A percentile compares a stretch with the other conserved stretches of the same genome.
These are phyloP conservation scores for Spinellus fusiger DNA, from an alignment of 192 early-diverging fungal genomes.

Conservation along the genomic window DNA sequence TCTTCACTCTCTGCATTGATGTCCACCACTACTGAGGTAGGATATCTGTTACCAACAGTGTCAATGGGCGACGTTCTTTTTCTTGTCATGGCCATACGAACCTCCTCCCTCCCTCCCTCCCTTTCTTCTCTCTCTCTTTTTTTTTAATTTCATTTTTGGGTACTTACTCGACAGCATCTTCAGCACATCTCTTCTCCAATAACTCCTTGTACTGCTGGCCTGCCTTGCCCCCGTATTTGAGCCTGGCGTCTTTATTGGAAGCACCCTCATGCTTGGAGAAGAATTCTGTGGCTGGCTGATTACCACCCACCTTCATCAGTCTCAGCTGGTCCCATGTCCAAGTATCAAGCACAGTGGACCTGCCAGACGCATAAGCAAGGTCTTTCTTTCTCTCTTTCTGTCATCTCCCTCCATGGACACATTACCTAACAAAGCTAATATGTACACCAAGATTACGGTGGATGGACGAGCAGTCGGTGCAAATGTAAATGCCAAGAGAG, in stretches of 20 bases:
- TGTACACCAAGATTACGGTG: constrained; percentile 97
- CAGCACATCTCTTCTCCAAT: constrained; percentile 62
- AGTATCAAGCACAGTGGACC: constrained; percentile 83
- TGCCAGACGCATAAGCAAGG: constrained; percentile 15
- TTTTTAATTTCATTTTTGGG: no score
- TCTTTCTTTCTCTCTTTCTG: neutral
- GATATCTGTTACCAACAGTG: no score
- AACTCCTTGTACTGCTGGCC: constrained; percentile 83
- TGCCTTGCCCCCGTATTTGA: constrained; percentile 73
- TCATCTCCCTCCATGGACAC: neutral
- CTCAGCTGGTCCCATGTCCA: constrained; percentile 95
- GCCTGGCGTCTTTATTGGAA: constrained; percentile 68
- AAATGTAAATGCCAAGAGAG: constrained; percentile 91
- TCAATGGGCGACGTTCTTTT: no score
- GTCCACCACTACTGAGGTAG: no score
- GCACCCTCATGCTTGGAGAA: constrained; percentile 68
- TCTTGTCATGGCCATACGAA: no score
- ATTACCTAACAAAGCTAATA: constrained; percentile 92
- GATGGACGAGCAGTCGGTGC: constrained; percentile 92
- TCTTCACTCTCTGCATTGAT: no score
- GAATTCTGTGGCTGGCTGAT: constrained; percentile 72
- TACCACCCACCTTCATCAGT: constrained; percentile 88
- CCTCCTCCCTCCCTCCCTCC: neutral
- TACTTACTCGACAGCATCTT: constrained; percentile 48
- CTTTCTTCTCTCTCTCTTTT: neutral